Conservation (phyloP, 805 yeast genomes). For the Ogataea minuta region DNA sequence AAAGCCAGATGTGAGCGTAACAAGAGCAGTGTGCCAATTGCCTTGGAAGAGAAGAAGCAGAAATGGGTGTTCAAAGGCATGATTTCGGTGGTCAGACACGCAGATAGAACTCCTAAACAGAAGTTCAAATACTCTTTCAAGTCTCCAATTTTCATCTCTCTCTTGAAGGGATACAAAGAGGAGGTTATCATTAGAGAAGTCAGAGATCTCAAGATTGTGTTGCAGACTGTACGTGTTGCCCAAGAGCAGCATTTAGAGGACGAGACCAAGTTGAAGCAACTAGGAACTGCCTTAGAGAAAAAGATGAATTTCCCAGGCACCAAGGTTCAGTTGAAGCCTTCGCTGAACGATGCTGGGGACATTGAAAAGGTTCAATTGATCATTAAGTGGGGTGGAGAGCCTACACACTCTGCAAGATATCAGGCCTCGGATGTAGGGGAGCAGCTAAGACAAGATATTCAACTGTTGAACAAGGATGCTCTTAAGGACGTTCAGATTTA, state of each 20-base stretch:
- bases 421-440: conserved; percentile 96
- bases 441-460: conserved; percentile 88
- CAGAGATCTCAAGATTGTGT: conserved; percentile 78
- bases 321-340: conserved; percentile 91
- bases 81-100: conserved; percentile 91
- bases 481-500: conserved; percentile 81
- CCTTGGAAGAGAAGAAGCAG: conserved; percentile 63
- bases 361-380: conserved; percentile 96
- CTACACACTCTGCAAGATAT: conserved; percentile 94
- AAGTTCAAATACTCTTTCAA: conserved; percentile 94
- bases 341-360: conserved; percentile 58
- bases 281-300: conserved; percentile 81
- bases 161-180: conserved; percentile 90
- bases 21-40: conserved; percentile 34
- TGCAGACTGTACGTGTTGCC: conserved; percentile 81
- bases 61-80: conserved; percentile 96
- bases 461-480: conserved; percentile 79
- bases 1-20: conserved; percentile 54
- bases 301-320: conserved; percentile 93
- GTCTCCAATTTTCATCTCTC: conserved; percentile 78
- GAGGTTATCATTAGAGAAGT: conserved; percentile 94
- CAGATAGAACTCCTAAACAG: conserved; percentile 98
- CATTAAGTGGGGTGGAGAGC: conserved; percentile 99
- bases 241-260: conserved; percentile 80
- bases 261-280: conserved; percentile 65